Evolutionary conservation across 441 rosid genomes (phyloP).

Genomic region (Gossypium trilobum): DNA sequence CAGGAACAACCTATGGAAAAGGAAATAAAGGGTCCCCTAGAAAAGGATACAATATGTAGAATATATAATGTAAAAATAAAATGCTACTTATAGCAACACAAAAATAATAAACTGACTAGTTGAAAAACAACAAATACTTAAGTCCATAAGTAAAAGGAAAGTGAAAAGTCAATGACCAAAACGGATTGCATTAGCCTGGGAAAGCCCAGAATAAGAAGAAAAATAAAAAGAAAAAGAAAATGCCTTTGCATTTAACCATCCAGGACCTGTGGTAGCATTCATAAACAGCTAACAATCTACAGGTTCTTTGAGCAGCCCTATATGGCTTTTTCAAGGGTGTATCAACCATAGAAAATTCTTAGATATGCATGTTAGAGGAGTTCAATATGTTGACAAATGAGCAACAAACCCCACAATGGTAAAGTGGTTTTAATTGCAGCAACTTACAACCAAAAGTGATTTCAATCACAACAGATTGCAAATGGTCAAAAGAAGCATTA

Average conservation of each 20-base stretch:
- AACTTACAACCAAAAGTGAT: background rate
- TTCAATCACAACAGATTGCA: background rate
- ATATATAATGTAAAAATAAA: background rate
- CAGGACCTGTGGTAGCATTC: background rate
- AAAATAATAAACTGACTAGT: background rate
- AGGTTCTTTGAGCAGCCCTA: background rate
- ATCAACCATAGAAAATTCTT: background rate
- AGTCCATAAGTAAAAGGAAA: background rate
- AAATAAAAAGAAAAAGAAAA: background rate
- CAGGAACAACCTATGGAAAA: background rate
- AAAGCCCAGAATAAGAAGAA: background rate
- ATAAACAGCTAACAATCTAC: background rate
- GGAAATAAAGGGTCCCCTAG: background rate
- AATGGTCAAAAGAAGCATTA: background rate
- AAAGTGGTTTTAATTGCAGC: background rate
- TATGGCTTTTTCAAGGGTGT: background rate
- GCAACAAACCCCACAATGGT: constrained; percentile 8
- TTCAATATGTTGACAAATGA: background rate
- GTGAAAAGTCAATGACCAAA: background rate
- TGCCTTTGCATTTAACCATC: background rate
- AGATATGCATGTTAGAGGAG: constrained; percentile 1
- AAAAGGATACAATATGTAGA: background rate
- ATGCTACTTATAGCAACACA: background rate
- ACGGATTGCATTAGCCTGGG: background rate
- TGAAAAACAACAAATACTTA: background rate